Evolutionary conservation across 257 asterid genomes (phyloP).

Genomic region (Ligustrum vulgare): DNA sequence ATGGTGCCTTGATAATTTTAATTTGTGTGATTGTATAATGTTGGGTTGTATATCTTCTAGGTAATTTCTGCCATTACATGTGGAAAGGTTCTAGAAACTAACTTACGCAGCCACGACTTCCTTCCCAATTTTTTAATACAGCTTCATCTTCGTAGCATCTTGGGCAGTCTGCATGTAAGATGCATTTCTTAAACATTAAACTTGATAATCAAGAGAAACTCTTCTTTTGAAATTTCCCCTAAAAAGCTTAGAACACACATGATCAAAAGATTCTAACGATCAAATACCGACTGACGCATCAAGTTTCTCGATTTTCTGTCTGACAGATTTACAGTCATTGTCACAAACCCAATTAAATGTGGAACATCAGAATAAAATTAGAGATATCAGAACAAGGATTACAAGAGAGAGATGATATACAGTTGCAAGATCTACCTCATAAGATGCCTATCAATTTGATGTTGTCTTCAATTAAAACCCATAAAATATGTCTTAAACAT

Average conservation of each 20-base stretch:
- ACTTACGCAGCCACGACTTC: constrained; percentile 96
- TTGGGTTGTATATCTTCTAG: background rate
- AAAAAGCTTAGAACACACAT: background rate
- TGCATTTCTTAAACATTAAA: constrained; percentile 17
- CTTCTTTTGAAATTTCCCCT: background rate
- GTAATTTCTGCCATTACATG: background rate
- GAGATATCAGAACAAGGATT: background rate
- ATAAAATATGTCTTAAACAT: background rate
- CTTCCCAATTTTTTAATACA: constrained; percentile 79
- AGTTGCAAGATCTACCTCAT: background rate
- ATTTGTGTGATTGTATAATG: background rate
- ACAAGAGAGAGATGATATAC: background rate
- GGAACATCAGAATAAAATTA: background rate
- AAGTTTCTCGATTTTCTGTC: constrained; percentile 2
- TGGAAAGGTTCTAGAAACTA: constrained; percentile 16
- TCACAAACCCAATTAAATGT: background rate
- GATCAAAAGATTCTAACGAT: background rate
- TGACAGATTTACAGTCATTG: background rate
- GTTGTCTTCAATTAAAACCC: background rate
- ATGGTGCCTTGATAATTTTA: background rate
- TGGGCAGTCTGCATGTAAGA: constrained; percentile 65
- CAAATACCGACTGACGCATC: background rate
- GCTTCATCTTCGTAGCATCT: constrained; percentile 78
- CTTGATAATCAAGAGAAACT: background rate
- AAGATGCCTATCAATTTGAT: background rate